Base-by-base conservation (phyloP, 2,329 filamentous ascomycete species). In the Trichoderma arundinaceum region DNA sequence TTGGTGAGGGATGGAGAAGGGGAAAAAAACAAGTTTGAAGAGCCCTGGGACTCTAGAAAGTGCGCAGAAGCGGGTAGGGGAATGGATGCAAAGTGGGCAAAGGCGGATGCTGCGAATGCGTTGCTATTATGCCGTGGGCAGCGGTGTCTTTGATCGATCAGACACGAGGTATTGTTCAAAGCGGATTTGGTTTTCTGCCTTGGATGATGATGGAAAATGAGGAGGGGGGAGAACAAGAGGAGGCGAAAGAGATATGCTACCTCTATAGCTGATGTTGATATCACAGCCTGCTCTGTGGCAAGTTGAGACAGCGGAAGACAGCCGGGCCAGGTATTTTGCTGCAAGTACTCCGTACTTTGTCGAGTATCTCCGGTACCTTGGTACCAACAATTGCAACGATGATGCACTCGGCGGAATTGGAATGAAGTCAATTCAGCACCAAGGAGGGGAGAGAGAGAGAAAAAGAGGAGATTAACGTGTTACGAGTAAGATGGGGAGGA, bases 361-460 rank as follows among this genome's bases (percentile, higher is more conserved):
- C n/a, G n/a, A n/a, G n/a, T n/a, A n/a, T n/a, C n/a, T n/a, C n/a
- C n/a, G n/a, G n/a, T 44, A 53, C 35, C 38, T 53, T 35, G 28
- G 35, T 5, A 54, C 35, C 12, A 62, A 49, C 17, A 38, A 44
- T 53, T 35, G 59, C 59, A 53, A n/a, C 32, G 52, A 64, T 49
- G 52, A 65, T 58, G 33, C 13, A 56, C 35, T 56, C 8, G 35
- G 52, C 52, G 41, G 33, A 38, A 43, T 28, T n/a, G 62, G 53
- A 58, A 65, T 58, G 62, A 58, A 62, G 59, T 43, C 48, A 43
- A 53, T 46, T 38, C 59, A 53, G 38, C 22, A 38, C 39, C 49
- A 44, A 53, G 13, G n/a, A 12, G 39, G 32, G 39, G 48, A 32
- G 28, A 44, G 44, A 57, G 35, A 57, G 49, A 35, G 59, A n/a